Evolutionary conservation across 495 filamentous ascomycete species (phyloP), one percentile per base, ranked within the genome.

Genomic region (Apodospora peruviana): DNA sequence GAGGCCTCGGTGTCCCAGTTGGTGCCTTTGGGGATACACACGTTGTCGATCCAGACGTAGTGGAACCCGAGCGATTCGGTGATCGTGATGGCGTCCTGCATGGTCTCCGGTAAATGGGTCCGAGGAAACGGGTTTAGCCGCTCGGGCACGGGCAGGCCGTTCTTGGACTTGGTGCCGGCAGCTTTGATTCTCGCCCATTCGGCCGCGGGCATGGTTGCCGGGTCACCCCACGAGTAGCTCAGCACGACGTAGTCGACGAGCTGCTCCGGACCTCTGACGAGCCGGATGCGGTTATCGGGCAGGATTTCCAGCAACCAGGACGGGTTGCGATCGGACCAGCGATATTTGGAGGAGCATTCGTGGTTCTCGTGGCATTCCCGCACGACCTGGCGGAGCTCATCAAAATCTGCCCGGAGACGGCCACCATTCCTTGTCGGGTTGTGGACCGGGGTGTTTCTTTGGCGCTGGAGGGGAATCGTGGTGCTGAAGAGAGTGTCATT

Each of bases 141-240:
- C 25, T 65, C 57, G 1, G 51, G 45, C 9, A 62, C 53, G 16
- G 61, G 61, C 16, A 29, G 25, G 3, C 60, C 57, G 23, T 63
- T 47, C 35, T 50, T 50, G 10, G 57, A 55, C 43, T 53, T 63
- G 24, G 62, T 65, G 39, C 55, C 48, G 32, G 57, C 60, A 0
- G 45, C 55, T 43, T 63, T 63, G 43, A 65, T 65, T 17, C 51
- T 54, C 17, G 60, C 62, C 60, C 60, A 63, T 23, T 65, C 60
- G 3, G 43, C 50, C 2, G 50, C 25, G 4, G 60, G 50, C 60
- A 65, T 65, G 7, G 53, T 40, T 3, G 50, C 21, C 10, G 57
- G 57, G 37, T 65, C 53, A 23, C 62, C 62, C 62, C 62, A 65
- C 10, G 62, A 63, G 47, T 65, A 65, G 45, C 62, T 65, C 9